A percentile compares a stretch with the other conserved stretches of the same genome.
Evolutionary conservation across 2,329 filamentous ascomycete species (phyloP).

Genomic region (Zymoseptoria tritici): DNA sequence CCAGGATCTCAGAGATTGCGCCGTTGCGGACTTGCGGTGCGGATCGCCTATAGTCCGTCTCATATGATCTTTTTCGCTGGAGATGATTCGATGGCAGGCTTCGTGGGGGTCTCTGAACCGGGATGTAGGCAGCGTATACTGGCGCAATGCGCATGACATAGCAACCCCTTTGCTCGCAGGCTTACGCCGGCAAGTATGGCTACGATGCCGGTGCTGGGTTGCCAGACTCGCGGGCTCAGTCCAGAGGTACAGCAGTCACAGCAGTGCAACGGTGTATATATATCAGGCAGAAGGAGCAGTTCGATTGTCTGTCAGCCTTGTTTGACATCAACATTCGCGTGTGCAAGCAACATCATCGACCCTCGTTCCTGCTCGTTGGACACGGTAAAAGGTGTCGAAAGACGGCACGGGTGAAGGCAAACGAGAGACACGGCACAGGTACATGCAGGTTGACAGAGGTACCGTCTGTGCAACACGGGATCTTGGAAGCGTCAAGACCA

Average conservation of each 20-base stretch:
- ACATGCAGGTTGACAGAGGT: too few relatives aligned
- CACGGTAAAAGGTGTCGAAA: neutral
- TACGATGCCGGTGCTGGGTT: too few relatives aligned
- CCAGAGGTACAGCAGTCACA: too few relatives aligned
- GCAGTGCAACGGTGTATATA: neutral
- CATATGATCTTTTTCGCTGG: neutral
- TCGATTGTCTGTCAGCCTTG: neutral
- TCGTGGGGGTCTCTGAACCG: neutral
- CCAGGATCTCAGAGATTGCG: neutral
- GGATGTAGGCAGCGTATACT: neutral
- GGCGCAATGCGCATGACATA: too few relatives aligned
- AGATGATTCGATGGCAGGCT: neutral
- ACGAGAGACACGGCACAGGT: too few relatives aligned
- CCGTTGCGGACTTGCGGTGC: neutral
- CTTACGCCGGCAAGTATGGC: too few relatives aligned
- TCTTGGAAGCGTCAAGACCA: too few relatives aligned
- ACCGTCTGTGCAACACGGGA: too few relatives aligned
- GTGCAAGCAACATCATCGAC: neutral
- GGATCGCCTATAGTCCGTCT: neutral
- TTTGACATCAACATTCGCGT: neutral
- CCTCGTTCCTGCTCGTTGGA: neutral
- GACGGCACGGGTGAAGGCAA: neutral
- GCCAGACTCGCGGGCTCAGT: too few relatives aligned
- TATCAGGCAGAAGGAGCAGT: neutral
- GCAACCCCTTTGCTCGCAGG: too few relatives aligned